Evolutionary conservation across 148 eudicot genomes (phyloP).

Genomic region (Rhododendron ovatum): DNA sequence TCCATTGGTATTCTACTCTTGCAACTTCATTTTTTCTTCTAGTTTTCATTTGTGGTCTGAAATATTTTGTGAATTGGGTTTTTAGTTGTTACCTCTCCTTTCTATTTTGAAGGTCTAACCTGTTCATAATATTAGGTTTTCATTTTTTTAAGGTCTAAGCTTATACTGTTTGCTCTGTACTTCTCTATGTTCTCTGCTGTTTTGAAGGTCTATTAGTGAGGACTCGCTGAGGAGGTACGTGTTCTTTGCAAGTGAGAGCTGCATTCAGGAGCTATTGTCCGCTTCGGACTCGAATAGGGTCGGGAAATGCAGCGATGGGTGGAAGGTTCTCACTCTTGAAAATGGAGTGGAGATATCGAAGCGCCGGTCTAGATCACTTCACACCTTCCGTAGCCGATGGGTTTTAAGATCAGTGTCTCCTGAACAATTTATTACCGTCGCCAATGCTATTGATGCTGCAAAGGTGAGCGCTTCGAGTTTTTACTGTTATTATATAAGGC

Average conservation of each 20-base stretch:
- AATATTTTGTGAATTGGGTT: not conserved
- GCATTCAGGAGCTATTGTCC: slow-evolving; percentile 77
- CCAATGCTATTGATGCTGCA: slow-evolving; percentile 93
- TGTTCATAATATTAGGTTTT: not conserved
- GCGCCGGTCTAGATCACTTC: slow-evolving; percentile 68
- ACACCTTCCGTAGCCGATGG: slow-evolving; percentile 82
- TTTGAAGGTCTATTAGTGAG: slow-evolving; percentile 76
- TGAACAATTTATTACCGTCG: slow-evolving; percentile 70
- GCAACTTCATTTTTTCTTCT: not conserved
- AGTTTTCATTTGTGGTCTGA: not conserved
- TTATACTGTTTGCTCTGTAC: not conserved
- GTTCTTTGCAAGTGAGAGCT: slow-evolving; percentile 72
- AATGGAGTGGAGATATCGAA: slow-evolving; percentile 81
- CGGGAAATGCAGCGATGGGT: slow-evolving; percentile 46
- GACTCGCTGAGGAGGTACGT: slow-evolving; percentile 82
- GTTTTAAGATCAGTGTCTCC: slow-evolving; percentile 66
- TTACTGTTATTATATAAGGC: not conserved
- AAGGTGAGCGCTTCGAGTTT: slow-evolving; percentile 38
- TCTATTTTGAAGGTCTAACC: not conserved
- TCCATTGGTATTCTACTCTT: not conserved
- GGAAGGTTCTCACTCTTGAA: slow-evolving; percentile 57
- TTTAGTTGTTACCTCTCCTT: not conserved
- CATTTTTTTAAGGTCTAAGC: not conserved
- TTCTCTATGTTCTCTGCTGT: not conserved
- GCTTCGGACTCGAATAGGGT: slow-evolving; percentile 59